Conservation (phyloP, 2,329 filamentous ascomycete species). For the Penicillium italicum region DNA sequence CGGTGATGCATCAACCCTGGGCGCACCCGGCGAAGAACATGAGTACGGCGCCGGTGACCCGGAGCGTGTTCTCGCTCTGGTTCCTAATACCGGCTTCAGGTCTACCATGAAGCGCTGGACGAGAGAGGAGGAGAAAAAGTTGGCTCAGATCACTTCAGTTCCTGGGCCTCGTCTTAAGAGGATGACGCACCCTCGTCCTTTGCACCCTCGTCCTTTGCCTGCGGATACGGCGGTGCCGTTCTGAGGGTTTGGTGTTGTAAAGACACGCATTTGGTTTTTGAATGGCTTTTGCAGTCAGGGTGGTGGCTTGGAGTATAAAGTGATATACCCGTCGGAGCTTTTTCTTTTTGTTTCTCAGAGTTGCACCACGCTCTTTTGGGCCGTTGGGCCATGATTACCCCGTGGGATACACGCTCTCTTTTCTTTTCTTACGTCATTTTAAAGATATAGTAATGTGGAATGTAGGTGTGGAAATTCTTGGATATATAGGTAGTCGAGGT, state of each 20-base stretch:
- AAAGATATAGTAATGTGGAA: not conserved
- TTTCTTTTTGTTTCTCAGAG: not conserved
- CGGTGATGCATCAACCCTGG: constrained; percentile 27
- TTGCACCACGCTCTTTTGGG: not conserved
- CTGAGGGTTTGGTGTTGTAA: not conserved
- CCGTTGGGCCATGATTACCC: not conserved
- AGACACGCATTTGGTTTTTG: not conserved
- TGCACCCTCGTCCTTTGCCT: not conserved
- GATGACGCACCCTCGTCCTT: not conserved
- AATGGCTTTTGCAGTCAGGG: not conserved
- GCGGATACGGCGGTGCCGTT: not conserved
- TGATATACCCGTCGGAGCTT: not conserved
- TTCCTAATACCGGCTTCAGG: constrained; percentile 10
- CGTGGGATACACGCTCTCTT: not conserved
- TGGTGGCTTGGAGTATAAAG: not conserved
- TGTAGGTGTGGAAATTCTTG: not conserved
- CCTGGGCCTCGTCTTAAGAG: not conserved
- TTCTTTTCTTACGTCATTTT: not conserved
- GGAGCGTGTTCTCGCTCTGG: constrained; percentile 24
- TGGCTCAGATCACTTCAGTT: constrained; percentile 4
- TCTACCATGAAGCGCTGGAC: constrained; percentile 13
- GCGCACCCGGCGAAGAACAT: constrained; percentile 27
- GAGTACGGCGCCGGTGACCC: constrained; percentile 27
- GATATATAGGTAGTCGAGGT: constrained; percentile 8
- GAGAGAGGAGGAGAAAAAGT: constrained; percentile 13